These are phyloP conservation scores for Colletotrichum magnum DNA, from an alignment of 2,329 filamentous ascomycete species.

Conservation along the genomic window DNA sequence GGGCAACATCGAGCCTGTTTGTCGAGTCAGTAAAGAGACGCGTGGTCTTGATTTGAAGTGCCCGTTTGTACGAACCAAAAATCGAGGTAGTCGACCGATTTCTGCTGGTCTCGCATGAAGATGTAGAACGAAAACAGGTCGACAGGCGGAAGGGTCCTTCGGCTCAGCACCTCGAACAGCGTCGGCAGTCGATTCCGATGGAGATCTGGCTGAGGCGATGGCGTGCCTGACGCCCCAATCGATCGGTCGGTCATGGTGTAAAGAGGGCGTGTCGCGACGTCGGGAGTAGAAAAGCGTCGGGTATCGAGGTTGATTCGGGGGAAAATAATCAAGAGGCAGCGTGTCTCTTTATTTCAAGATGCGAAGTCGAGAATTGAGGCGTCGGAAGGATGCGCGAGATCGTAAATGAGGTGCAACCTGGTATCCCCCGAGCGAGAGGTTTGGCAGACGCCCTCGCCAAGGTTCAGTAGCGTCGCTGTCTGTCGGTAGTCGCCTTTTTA, in stretches of 20 bases:
- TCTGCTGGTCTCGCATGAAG: slow-evolving; percentile 98
- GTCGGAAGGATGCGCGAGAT: slow-evolving; percentile 29
- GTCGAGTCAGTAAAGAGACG: slow-evolving; percentile 37
- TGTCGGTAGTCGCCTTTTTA: slow-evolving; percentile 21
- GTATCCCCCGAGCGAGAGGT: slow-evolving; percentile 14
- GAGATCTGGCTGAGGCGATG: slow-evolving; percentile 71
- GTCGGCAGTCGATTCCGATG: slow-evolving; percentile 90
- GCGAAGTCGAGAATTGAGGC: slow-evolving; percentile 19
- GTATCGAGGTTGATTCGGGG: not conserved
- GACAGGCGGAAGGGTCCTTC: slow-evolving; percentile 93
- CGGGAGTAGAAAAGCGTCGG: not conserved
- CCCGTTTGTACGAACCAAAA: slow-evolving; percentile 80
- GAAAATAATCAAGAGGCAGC: slow-evolving; percentile 5
- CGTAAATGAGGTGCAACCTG: slow-evolving; percentile 29
- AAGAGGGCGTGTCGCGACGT: slow-evolving; percentile 4
- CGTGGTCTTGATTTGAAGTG: slow-evolving; percentile 20
- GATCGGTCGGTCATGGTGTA: slow-evolving; percentile 52
- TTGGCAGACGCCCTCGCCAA: slow-evolving; percentile 33
- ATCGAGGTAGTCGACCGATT: slow-evolving; percentile 97
- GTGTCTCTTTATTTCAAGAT: slow-evolving; percentile 1
- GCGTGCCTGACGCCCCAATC: slow-evolving; percentile 50
- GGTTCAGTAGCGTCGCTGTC: slow-evolving; percentile 16
- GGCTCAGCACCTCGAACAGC: slow-evolving; percentile 94
- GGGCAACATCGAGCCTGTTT: slow-evolving; percentile 95
- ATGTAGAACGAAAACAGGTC: slow-evolving; percentile 99